Conservation (phyloP, 2,329 filamentous ascomycete species). For the Paecilomyces fulvus region DNA sequence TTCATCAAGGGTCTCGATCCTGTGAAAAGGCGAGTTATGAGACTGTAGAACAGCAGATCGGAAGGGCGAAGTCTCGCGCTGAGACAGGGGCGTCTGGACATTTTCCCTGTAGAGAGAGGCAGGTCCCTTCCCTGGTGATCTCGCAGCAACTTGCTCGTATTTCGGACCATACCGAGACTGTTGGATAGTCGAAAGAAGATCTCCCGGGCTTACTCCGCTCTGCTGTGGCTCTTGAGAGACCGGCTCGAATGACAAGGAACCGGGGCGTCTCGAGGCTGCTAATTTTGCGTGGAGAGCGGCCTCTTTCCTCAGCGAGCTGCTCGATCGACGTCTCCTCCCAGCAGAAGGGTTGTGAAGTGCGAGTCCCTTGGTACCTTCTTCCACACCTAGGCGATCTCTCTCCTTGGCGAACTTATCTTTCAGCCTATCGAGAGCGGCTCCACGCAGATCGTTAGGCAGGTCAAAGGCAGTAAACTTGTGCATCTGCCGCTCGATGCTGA, state of each 20-base stretch:
- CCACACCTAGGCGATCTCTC: slow-evolving; percentile 68
- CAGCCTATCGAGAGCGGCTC: slow-evolving; percentile 69
- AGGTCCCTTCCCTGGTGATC: slow-evolving; percentile 1
- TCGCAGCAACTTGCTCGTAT: slow-evolving; percentile 28
- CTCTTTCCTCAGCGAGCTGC: slow-evolving; percentile 68
- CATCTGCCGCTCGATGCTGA: slow-evolving; percentile 90
- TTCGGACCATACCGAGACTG: slow-evolving; percentile 54
- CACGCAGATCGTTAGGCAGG: slow-evolving; percentile 80
- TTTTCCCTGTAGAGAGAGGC: not conserved
- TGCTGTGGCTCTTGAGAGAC: slow-evolving; percentile 23
- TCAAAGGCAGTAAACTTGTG: slow-evolving; percentile 86
- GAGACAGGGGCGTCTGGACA: slow-evolving; percentile 34
- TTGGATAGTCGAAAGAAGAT: slow-evolving; percentile 72
- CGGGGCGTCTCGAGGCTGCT: slow-evolving; percentile 32
- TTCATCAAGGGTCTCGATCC: slow-evolving; percentile 77
- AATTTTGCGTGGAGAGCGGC: slow-evolving; percentile 61
- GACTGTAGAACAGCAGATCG: slow-evolving; percentile 20
- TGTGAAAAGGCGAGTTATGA: slow-evolving; percentile 43
- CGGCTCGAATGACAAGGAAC: slow-evolving; percentile 12
- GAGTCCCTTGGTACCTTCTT: slow-evolving; percentile 85
- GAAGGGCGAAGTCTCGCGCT: slow-evolving; percentile 32
- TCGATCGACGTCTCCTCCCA: slow-evolving; percentile 61
- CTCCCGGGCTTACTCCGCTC: slow-evolving; percentile 58
- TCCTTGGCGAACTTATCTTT: slow-evolving; percentile 91
- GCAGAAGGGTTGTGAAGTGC: slow-evolving; percentile 76